Evolutionary conservation across 208 protist genomes (phyloP), one percentile per base, ranked within the genome.

Genomic region (Balamuthia mandrillaris): DNA sequence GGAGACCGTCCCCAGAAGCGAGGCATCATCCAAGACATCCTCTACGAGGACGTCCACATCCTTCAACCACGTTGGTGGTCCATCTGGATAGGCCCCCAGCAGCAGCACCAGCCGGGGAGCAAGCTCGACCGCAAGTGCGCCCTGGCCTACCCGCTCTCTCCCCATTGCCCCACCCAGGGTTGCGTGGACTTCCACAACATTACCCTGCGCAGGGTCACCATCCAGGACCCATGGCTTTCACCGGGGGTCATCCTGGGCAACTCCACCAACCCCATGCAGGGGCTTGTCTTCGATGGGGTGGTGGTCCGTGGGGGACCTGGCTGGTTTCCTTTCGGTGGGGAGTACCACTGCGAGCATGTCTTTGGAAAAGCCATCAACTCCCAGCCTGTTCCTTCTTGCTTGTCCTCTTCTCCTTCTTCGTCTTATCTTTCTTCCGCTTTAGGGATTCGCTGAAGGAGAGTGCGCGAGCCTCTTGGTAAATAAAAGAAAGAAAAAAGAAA

Each of bases 41-140:
- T 89, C 18, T 91, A 90, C 81, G 87, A 93, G 61, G 91, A 93
- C 65, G 91, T 93, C 61, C 63, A 89, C 33, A 93, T 93, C 5
- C 33, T 84, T 27, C n/a, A 84, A 29, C 88, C 88, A 18, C 63
- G 75, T n/a, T 65, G 81, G 79, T 91, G 79, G 85, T 41, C 74
- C 42, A 93, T 92, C 61, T 93, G 89, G 89, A 88, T 93, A 29
- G 90, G 90, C 10, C 90, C 90, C 27, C 86, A 85, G n/a, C 90
- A 93, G 84, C 90, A 93, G 85, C 33, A 51, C 90, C 29, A 72
- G 27, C 87, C 89, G 42, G 81, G 29, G 49, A n/a, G 78, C 86
- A 27, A 27, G 61, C 33, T 84, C 89, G 42, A 90, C 86, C 70
- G 60, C 45, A 47, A 44, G 89, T 75, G 60, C 45, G 41, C 45